Evolutionary conservation across 305 asterid species (phyloP), one percentile per base, ranked within the genome.

Genomic region (Fraxinus albicans): DNA sequence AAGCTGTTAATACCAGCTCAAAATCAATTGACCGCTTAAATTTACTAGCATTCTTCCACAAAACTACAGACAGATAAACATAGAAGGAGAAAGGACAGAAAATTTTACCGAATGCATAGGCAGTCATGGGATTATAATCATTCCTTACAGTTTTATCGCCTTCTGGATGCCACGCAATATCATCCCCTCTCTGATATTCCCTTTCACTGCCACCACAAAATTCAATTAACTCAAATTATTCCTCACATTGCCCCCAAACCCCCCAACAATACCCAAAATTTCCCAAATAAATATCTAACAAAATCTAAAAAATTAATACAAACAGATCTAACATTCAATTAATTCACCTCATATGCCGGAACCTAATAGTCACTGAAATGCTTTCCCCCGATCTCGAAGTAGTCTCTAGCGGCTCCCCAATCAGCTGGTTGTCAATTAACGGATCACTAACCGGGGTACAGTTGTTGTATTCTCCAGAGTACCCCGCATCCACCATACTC

Each of bases 101-200:
- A 55, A 78, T 44, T 33, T 38, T 90, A 97, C 99, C 99, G 85
- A 94, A 97, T 86, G 97, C 99, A 84, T 92, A 97, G 67, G 98
- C 95, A 38, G 97, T 95, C 80, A 84, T 84, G 10, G 98, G 98
- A 88, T 94, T 97, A 86, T 90, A 95, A 89, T 94, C 99, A 81
- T 90, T 97, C 29, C 98, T 91, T 58, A 95, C 99, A 79, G 88
- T 84, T 83, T 90, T 95, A 76, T 95, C 97, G 6, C 93, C 93
- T 79, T 94, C 99, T 1, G 98, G 89, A 80, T 90, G 91, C 99
- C 99, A 97, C 70, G 96, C 89, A 77, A 90, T 88, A 87, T 97
- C 99, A 80, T 97, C 99, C 63, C 99, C 99, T 89, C 94, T 93
- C 80, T 92, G 96, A 85, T 91, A 91, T 84, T 97, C 99, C 82